phyloP scores from a whole-genome alignment of 176 grass and related monocot genomes.

The Paspalum vaginatum region DNA sequence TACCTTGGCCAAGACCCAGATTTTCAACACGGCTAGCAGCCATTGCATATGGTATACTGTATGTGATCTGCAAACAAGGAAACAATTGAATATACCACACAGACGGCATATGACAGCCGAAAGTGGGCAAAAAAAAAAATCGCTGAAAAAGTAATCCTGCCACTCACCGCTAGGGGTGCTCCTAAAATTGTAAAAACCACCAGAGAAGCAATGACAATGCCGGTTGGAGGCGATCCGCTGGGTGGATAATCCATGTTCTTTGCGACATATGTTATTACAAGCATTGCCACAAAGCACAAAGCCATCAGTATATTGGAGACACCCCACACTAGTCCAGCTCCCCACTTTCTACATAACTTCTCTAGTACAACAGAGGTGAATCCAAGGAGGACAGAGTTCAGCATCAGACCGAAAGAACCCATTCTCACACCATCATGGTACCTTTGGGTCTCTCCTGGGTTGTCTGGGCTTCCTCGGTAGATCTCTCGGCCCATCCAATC shows the following conservation, averaged over 20 bases:
- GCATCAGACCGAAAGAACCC: constrained; percentile 84
- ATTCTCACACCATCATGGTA: constrained; percentile 91
- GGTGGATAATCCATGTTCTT: constrained; percentile 67
- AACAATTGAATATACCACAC: constrained; percentile 31
- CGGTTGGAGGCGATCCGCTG: constrained; percentile 58
- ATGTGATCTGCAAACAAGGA: constrained; percentile 74
- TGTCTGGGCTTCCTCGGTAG: constrained; percentile 69
- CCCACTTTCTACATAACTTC: constrained; percentile 86
- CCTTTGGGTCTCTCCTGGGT: constrained; percentile 47
- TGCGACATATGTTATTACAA: constrained; percentile 80
- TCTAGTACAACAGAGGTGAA: constrained; percentile 81
- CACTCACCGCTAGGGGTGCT: constrained; percentile 72
- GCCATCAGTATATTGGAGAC: constrained; percentile 92
- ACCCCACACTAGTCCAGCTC: constrained; percentile 91
- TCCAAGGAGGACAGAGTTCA: constrained; percentile 89
- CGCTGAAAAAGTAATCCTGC: background rate
- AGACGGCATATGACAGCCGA: background rate
- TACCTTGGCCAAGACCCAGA: constrained; percentile 91
- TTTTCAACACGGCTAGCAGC: constrained; percentile 77
- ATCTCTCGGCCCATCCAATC: constrained; percentile 99
- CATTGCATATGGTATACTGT: constrained; percentile 99
- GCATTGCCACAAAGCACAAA: constrained; percentile 89
- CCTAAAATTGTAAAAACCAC: constrained; percentile 85
- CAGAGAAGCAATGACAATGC: constrained; percentile 74
- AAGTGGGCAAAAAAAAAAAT: background rate